A percentile compares a stretch with the other conserved stretches of the same genome.
Evolutionary conservation across 2,329 filamentous ascomycete genomes (phyloP).

Genomic region (Ceratocystis cubensis): DNA sequence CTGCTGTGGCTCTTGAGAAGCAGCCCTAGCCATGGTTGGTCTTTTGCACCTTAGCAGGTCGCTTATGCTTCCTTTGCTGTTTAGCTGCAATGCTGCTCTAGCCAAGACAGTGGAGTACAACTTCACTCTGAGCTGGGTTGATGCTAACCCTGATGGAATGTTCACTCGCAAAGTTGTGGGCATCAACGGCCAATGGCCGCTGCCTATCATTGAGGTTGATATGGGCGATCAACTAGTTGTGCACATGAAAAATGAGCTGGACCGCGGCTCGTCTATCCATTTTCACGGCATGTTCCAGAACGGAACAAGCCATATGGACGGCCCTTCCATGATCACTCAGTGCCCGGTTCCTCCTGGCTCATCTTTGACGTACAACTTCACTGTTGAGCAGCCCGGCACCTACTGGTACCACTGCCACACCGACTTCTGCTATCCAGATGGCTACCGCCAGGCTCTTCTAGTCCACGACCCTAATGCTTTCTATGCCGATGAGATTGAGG

Average conservation of each 20-base stretch:
- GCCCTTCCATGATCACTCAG: conserved; percentile 43
- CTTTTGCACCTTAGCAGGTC: background rate
- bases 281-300: conserved; percentile 53
- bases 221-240: conserved; percentile 41
- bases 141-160: conserved; percentile 46
- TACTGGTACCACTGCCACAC: conserved; percentile 52
- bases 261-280: conserved; percentile 41
- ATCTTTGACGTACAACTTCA: conserved; percentile 46
- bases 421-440: conserved; percentile 44
- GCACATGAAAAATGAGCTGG: conserved; percentile 38
- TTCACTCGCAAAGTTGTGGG: conserved; percentile 46
- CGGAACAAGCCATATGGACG: conserved; percentile 48
- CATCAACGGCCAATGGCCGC: conserved; percentile 54
- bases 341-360: conserved; percentile 42
- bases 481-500: conserved; percentile 37
- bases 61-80: conserved; percentile 20
- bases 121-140: conserved; percentile 51
- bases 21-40: conserved; percentile 12
- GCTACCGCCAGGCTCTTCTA: conserved; percentile 43
- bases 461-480: conserved; percentile 41
- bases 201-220: conserved; percentile 44
- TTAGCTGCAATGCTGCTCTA: conserved; percentile 24
- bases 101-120: conserved; percentile 39
- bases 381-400: conserved; percentile 43
- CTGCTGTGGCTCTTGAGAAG: conserved; percentile 1